Conservation (phyloP, 2,329 filamentous ascomycete species). For the Nothophaeocryptopus gaeumannii region DNA sequence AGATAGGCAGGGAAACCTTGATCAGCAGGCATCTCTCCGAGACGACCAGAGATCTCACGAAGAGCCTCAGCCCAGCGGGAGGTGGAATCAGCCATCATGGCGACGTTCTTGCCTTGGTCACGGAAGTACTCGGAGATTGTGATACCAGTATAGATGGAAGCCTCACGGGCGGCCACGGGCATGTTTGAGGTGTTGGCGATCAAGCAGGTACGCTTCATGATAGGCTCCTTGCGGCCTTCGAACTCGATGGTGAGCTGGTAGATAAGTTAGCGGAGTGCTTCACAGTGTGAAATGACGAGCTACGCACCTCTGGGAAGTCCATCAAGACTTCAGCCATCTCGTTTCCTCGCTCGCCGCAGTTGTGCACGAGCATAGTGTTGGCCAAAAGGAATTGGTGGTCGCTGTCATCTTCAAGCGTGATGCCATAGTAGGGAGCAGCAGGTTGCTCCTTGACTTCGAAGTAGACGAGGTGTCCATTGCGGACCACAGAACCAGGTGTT, state of each 20-base stretch:
- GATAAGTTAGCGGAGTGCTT: constrained; percentile 21
- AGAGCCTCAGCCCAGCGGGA: constrained; percentile 98
- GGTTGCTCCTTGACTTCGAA: background rate
- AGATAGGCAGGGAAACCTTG: constrained; percentile 99
- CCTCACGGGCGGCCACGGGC: constrained; percentile 96
- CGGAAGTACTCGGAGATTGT: constrained; percentile 96
- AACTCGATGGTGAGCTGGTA: constrained; percentile 82
- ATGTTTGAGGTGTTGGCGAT: constrained; percentile 99
- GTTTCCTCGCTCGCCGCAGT: constrained; percentile 88
- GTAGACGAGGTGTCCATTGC: background rate
- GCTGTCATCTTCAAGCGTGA: background rate
- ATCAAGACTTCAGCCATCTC: constrained; percentile 99
- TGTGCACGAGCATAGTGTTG: background rate
- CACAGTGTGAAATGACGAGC: background rate
- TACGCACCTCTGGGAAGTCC: constrained; percentile 83
- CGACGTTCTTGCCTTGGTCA: constrained; percentile 93
- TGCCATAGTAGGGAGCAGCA: background rate
- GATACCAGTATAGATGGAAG: constrained; percentile 96
- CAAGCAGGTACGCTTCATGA: constrained; percentile 99
- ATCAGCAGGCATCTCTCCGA: constrained; percentile 99
- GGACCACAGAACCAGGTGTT: background rate
- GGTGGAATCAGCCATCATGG: constrained; percentile 99
- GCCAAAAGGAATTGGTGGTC: background rate
- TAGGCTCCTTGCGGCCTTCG: constrained; percentile 91
- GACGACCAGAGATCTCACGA: constrained; percentile 96